These are phyloP conservation scores for Didymella pomorum DNA, from an alignment of 2,329 filamentous ascomycete species.

Conservation along the genomic window DNA sequence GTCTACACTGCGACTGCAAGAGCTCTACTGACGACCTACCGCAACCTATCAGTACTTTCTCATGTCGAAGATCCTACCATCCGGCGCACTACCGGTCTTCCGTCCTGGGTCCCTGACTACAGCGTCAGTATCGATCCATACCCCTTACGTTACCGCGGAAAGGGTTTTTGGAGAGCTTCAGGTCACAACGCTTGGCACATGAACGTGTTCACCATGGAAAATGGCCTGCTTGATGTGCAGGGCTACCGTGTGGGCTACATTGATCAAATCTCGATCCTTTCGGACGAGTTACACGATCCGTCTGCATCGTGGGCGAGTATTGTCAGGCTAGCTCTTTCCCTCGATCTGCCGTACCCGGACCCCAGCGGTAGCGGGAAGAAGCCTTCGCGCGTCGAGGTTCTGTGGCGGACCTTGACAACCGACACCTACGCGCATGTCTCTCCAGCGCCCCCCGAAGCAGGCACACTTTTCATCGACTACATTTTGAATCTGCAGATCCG, in stretches of 20 bases:
- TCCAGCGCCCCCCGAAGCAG: slow-evolving; percentile 26
- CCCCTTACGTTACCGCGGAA: slow-evolving; percentile 32
- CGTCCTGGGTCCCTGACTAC: slow-evolving; percentile 42
- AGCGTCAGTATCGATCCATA: slow-evolving; percentile 34
- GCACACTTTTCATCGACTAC: slow-evolving; percentile 35
- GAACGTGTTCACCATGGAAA: neutral
- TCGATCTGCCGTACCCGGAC: neutral
- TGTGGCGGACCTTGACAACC: slow-evolving; percentile 37
- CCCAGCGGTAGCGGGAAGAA: slow-evolving; percentile 1
- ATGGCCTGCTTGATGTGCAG: neutral
- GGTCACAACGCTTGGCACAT: neutral
- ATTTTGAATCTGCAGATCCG: slow-evolving; percentile 40
- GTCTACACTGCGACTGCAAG: neutral
- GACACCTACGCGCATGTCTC: slow-evolving; percentile 31
- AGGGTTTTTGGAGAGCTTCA: neutral
- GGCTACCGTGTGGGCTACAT: neutral
- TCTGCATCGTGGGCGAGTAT: neutral
- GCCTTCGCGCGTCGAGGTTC: slow-evolving; percentile 33
- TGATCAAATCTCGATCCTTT: neutral
- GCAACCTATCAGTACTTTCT: neutral
- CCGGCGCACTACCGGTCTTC: slow-evolving; percentile 25
- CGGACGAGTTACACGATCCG: neutral
- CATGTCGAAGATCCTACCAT: slow-evolving; percentile 27
- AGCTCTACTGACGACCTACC: neutral
- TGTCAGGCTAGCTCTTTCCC: neutral